Base-by-base conservation (phyloP, 1,284 basidiomycete species). In the Waitea zeae region DNA sequence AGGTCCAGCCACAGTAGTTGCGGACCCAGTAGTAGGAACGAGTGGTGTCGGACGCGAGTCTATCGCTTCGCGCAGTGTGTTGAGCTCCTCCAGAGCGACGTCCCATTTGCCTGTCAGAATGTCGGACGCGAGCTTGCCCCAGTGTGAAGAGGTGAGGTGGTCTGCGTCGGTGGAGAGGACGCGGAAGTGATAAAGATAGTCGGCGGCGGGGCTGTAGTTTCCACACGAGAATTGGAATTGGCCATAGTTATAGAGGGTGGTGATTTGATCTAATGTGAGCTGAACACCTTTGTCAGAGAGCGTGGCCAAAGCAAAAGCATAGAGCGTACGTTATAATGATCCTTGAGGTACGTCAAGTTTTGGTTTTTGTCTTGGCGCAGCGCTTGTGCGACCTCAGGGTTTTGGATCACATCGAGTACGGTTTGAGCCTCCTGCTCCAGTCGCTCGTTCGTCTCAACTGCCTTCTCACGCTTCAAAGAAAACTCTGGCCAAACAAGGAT, bases 151-250 rank as follows among this genome's bases (percentile, higher is more conserved):
- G 34, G 88, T 78, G 57, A 83, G 89, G 48, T 93, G 78, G 38
- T 90, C 82, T 41, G 69, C 66, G 54, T 95, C 87, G 40, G 90
- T 92, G 32, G 92, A 95, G 41, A 98, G 79, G 32, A 97, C 81
- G 41, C 92, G 86, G 70, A 96, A 98, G 54, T 98, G 93, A 67
- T 98, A 92, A 40, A 98, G 73, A 61, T 95, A 97, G 57, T 96
- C 90, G 36, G 90, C 89, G 14, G 95, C 90, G 41, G 86, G 86
- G 44, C 75, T 81, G 66, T 98, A 98, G 56, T 90, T 88, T 37
- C 95, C 93, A 52, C 88, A 88, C 22, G 90, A 88, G 62, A 89
- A 98, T 59, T 95, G 90, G 66, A 92, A 97, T 54, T 97, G 82
- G 38, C 93, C 95, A 57, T 93, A 97, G 58, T 89, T 89, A 67